Evolutionary conservation across 805 yeast species (phyloP).

Genomic region (Starmerella bombicola): DNA sequence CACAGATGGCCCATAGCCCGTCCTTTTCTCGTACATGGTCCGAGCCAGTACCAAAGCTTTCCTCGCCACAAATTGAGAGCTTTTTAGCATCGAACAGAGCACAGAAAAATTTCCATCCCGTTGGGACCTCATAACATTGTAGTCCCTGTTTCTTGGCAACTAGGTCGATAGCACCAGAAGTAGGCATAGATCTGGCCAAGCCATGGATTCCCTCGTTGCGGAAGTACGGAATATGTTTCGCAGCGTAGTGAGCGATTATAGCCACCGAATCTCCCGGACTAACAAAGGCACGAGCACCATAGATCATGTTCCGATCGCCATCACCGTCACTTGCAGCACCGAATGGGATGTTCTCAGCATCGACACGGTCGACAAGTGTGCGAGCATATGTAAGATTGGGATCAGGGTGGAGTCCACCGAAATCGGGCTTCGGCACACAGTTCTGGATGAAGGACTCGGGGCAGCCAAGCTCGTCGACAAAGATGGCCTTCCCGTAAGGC

Average conservation of each 20-base stretch:
- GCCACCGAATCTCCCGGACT: slow-evolving; percentile 99
- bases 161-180: slow-evolving; percentile 83
- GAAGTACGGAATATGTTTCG: slow-evolving; percentile 81
- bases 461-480: slow-evolving; percentile 72
- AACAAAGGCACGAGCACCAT: slow-evolving; percentile 87
- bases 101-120: slow-evolving; percentile 98
- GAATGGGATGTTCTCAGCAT: slow-evolving; percentile 64
- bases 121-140: slow-evolving; percentile 84
- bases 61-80: slow-evolving; percentile 95
- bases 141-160: slow-evolving; percentile 73
- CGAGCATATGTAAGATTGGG: slow-evolving; percentile 92
- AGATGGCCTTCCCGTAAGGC: slow-evolving; percentile 80
- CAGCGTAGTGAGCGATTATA: slow-evolving; percentile 86
- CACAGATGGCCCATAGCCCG: slow-evolving; percentile 94
- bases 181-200: slow-evolving; percentile 94
- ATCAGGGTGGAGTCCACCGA: slow-evolving; percentile 96
- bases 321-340: slow-evolving; percentile 99
- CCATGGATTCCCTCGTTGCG: slow-evolving; percentile 75
- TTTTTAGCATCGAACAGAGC: slow-evolving; percentile 87
- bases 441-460: slow-evolving; percentile 64
- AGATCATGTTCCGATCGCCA: slow-evolving; percentile 97
- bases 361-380: slow-evolving; percentile 78
- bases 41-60: slow-evolving; percentile 95
- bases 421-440: slow-evolving; percentile 68
- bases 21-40: slow-evolving; percentile 96